A percentile compares a stretch with the other conserved stretches of the same genome.
Conservation (phyloP, 495 filamentous ascomycete genomes). For the Penicillium desertorum region DNA sequence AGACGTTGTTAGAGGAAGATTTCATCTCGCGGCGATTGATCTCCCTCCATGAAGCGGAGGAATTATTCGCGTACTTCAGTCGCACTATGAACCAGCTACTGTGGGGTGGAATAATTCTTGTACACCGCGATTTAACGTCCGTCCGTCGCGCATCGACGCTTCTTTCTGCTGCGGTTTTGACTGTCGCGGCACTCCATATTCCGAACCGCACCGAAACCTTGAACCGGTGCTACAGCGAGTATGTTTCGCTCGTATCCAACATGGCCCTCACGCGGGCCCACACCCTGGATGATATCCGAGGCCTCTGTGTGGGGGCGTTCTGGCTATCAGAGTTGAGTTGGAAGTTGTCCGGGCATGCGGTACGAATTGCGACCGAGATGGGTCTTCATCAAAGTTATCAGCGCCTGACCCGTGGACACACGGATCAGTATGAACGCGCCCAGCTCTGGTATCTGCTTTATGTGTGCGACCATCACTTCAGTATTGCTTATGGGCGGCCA, state of each 20-base stretch:
- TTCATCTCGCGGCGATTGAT: conserved; percentile 52
- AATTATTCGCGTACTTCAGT: conserved; percentile 53
- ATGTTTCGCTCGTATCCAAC: conserved; percentile 50
- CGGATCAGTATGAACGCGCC: conserved; percentile 51
- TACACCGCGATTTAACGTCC: conserved; percentile 49
- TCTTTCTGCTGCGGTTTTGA: conserved; percentile 51
- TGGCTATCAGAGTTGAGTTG: conserved; percentile 56
- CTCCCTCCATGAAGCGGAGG: conserved; percentile 50
- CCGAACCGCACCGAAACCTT: conserved; percentile 50
- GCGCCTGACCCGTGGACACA: conserved; percentile 44
- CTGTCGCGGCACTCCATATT: conserved; percentile 55
- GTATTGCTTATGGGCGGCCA: conserved; percentile 54
- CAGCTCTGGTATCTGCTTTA: conserved; percentile 55
- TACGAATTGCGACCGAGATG: conserved; percentile 55
- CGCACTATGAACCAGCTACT: conserved; percentile 56
- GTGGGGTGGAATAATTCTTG: conserved; percentile 57
- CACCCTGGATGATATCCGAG: conserved; percentile 53
- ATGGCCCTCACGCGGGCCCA: conserved; percentile 52
- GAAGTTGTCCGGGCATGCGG: conserved; percentile 55
- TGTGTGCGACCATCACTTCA: conserved; percentile 58
- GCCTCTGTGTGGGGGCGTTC: conserved; percentile 52
- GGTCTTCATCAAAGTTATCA: conserved; percentile 53
- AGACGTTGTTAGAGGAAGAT: conserved; percentile 50
- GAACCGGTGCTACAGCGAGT: conserved; percentile 52
- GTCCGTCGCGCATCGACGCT: conserved; percentile 51